Percentiles rank a stretch among this genome's conserved stretches.
Evolutionary conservation across 768 basidiomycete species (phyloP).

Genomic region (Tricholoma sp.): DNA sequence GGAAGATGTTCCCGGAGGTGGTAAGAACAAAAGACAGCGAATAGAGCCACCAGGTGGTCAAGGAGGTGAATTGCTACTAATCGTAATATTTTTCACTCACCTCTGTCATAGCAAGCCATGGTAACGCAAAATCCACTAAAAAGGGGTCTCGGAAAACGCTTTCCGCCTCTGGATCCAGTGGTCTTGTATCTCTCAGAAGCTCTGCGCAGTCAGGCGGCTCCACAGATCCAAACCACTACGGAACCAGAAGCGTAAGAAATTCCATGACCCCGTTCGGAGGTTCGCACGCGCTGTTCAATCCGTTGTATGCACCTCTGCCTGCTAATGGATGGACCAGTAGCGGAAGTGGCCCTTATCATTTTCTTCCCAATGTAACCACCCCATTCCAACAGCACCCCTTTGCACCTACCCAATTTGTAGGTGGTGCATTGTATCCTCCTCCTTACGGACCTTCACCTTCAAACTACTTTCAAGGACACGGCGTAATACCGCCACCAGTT

Average conservation of each 20-base stretch:
- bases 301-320: neutral
- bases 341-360: neutral
- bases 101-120: constrained; percentile 16
- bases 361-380: neutral
- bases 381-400: neutral
- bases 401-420: neutral
- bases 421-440: neutral
- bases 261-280: neutral
- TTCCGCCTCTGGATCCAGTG: constrained; percentile 24
- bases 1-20: constrained; percentile 14
- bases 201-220: constrained; percentile 20
- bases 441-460: neutral
- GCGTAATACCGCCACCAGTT: neutral
- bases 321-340: neutral
- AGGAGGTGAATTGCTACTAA: neutral
- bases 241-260: constrained; percentile 23
- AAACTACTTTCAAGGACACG: neutral
- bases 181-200: constrained; percentile 22
- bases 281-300: neutral
- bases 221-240: constrained; percentile 23
- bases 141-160: constrained; percentile 20
- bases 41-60: neutral
- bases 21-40: neutral
- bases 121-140: constrained; percentile 12
- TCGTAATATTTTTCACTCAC: neutral